Conservation (phyloP, 2,329 filamentous ascomycete genomes). For the Colletotrichum navitas region DNA sequence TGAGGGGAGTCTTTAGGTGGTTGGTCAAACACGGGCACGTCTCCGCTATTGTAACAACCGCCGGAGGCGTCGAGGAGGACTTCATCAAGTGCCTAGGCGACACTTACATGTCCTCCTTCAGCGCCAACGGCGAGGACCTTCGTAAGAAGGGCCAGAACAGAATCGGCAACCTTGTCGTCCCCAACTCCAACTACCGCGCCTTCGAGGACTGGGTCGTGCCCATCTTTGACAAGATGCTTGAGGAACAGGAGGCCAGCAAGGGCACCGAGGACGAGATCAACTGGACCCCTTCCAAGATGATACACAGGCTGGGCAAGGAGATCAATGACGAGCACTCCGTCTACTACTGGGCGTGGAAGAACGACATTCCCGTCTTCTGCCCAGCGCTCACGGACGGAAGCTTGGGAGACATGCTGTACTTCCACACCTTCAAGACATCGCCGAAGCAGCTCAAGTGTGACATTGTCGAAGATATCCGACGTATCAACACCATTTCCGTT, state of each 20-base stretch:
- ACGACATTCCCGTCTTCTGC: constrained; percentile 97
- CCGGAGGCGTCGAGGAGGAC: constrained; percentile 96
- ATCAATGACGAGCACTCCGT: constrained; percentile 94
- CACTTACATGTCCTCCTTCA: constrained; percentile 93
- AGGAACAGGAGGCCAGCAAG: constrained; percentile 88
- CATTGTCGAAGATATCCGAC: constrained; percentile 92
- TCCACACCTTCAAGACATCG: constrained; percentile 93
- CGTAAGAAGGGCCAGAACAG: constrained; percentile 91
- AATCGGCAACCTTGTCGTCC: constrained; percentile 95
- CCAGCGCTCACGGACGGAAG: constrained; percentile 96
- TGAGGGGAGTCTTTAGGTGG: constrained; percentile 91
- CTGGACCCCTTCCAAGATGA: constrained; percentile 96
- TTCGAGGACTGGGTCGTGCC: constrained; percentile 99
- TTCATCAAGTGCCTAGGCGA: constrained; percentile 97
- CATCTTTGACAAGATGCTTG: constrained; percentile 93
- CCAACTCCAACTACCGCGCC: constrained; percentile 96
- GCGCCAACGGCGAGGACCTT: constrained; percentile 79
- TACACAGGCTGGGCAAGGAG: constrained; percentile 89
- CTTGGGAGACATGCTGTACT: constrained; percentile 97
- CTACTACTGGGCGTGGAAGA: constrained; percentile 98
- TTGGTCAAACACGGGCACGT: constrained; percentile 94
- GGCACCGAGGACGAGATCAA: constrained; percentile 74
- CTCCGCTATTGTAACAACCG: constrained; percentile 93
- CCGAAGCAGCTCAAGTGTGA: constrained; percentile 87
- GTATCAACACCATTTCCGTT: constrained; percentile 92